Percentiles rank a stretch among this genome's conserved stretches.
Conservation (phyloP, 2,329 filamentous ascomycete genomes). For the Chaetomium sp. region DNA sequence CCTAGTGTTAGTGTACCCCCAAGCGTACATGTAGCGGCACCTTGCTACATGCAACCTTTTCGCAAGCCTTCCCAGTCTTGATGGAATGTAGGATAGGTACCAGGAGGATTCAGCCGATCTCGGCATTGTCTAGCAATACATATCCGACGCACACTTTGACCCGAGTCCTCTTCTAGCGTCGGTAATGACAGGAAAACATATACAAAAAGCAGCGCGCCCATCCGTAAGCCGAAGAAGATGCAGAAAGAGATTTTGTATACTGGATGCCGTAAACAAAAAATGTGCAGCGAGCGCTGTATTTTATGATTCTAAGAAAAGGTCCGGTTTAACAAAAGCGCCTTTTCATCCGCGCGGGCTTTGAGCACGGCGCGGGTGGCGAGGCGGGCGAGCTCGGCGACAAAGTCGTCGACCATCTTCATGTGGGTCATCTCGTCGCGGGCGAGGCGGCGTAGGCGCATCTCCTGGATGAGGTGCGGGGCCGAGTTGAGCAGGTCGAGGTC, state of each 20-base stretch:
- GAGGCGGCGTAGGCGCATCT: conserved; percentile 35
- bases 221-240: too few species aligned
- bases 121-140: neutral
- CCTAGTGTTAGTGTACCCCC: too few species aligned
- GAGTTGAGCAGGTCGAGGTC: conserved; percentile 52
- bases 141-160: neutral
- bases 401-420: conserved; percentile 44
- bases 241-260: neutral
- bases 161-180: neutral
- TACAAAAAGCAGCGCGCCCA: neutral
- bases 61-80: neutral
- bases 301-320: neutral
- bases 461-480: conserved; percentile 46
- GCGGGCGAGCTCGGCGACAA: conserved; percentile 42
- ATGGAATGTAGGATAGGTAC: neutral
- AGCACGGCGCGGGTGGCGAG: conserved; percentile 14
- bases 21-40: too few species aligned
- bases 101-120: neutral
- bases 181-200: neutral
- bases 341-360: conserved; percentile 4
- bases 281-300: neutral
- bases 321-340: too few species aligned
- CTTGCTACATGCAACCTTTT: neutral
- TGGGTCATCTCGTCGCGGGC: conserved; percentile 40
- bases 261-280: neutral